These are phyloP conservation scores for Phyllosticta citribraziliensis DNA, from an alignment of 2,329 filamentous ascomycete species.

Conservation along the genomic window DNA sequence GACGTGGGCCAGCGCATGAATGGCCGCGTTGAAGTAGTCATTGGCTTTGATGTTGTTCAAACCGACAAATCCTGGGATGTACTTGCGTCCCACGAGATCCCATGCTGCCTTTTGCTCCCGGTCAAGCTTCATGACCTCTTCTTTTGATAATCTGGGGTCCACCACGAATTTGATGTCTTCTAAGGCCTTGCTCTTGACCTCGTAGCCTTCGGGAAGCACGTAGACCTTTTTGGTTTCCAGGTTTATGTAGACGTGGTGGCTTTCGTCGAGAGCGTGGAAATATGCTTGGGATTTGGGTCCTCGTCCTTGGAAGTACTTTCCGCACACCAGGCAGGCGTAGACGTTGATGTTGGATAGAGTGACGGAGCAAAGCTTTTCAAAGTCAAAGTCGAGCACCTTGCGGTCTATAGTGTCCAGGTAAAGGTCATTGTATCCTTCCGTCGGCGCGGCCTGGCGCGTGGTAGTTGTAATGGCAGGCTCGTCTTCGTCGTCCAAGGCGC, in stretches of 20 bases:
- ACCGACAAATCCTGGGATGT: constrained; percentile 88
- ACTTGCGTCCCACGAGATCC: constrained; percentile 75
- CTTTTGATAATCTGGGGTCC: constrained; percentile 73
- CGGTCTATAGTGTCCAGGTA: constrained; percentile 97
- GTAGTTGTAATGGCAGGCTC: constrained; percentile 35
- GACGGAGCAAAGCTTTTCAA: constrained; percentile 95
- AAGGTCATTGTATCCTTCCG: constrained; percentile 84
- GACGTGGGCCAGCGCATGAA: constrained; percentile 86
- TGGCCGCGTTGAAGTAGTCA: constrained; percentile 93
- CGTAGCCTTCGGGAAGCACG: constrained; percentile 91
- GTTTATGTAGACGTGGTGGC: constrained; percentile 97
- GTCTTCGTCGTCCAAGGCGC: constrained; percentile 23
- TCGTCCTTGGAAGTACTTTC: constrained; percentile 93
- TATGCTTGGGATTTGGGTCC: constrained; percentile 94
- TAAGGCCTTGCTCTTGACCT: constrained; percentile 86
- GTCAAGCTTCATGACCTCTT: constrained; percentile 74
- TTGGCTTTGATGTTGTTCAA: constrained; percentile 99
- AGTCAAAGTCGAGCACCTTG: constrained; percentile 90
- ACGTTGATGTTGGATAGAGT: constrained; percentile 98
- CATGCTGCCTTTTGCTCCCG: constrained; percentile 53
- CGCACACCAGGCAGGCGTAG: constrained; percentile 93
- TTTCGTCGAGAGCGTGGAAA: constrained; percentile 90
- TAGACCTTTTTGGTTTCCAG: constrained; percentile 88
- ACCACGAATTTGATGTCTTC: constrained; percentile 98
- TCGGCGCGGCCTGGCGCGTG: constrained; percentile 64